phyloP scores from a whole-genome alignment of 2,329 filamentous ascomycete genomes.

The Myriosclerotinia scirpicola region DNA sequence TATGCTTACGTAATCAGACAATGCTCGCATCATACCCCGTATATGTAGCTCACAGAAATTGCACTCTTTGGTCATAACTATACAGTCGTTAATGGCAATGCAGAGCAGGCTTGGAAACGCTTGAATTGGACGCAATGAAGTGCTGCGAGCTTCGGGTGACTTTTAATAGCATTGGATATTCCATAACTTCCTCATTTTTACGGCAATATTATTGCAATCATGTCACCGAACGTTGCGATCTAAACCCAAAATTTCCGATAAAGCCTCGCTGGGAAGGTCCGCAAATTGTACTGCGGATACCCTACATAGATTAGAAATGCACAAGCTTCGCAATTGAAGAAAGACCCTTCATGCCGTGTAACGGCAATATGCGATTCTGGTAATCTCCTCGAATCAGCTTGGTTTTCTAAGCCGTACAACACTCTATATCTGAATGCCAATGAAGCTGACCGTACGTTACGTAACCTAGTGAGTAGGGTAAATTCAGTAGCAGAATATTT shows the following conservation, averaged over 20 bases:
- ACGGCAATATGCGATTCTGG: neutral
- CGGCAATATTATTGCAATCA: too few species aligned
- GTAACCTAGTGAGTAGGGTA: neutral
- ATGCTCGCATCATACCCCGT: too few species aligned
- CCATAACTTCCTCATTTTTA: too few species aligned
- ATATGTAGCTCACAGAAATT: too few species aligned
- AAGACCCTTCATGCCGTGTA: neutral
- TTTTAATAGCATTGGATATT: too few species aligned
- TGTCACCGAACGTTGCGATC: neutral
- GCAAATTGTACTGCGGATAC: too few species aligned
- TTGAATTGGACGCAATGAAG: neutral
- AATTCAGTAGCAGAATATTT: neutral
- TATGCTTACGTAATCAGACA: too few species aligned
- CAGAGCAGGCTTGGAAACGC: too few species aligned
- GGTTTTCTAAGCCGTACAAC: rapidly evolving
- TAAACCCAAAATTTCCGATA: neutral
- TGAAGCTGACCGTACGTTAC: neutral
- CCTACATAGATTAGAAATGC: neutral
- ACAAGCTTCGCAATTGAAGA: neutral
- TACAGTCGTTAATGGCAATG: too few species aligned
- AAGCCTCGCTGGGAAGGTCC: neutral
- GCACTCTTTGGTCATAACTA: too few species aligned
- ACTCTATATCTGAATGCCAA: neutral
- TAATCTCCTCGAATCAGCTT: neutral
- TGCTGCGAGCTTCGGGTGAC: too few species aligned